Base-by-base conservation (phyloP, 2,329 filamentous ascomycete genomes). In the Aureobasidium sp. region DNA sequence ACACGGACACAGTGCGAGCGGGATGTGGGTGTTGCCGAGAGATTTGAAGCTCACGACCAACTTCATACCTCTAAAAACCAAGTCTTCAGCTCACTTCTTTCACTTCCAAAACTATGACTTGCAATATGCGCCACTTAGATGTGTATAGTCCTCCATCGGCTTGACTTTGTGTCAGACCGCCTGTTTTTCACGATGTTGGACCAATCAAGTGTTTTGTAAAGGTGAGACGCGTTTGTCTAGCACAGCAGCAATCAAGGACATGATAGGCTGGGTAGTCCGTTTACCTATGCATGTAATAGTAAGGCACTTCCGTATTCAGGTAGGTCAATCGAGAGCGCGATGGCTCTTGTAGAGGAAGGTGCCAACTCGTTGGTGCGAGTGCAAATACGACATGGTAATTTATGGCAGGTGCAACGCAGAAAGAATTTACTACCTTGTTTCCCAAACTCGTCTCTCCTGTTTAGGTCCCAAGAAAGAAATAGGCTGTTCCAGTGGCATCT, bases 1-100 rank as follows among this genome's bases (percentile, higher is more conserved):
- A 57, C 53, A 42, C 53, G 21, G 21, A 21, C 21, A 21, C 21
- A 21, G 53, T 44, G 53, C 41, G 11, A 44, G 25, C 14, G 41
- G 30, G 42, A 48, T 58, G 42, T 47, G 42, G 54, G n/a, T 58
- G 42, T 58, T 58, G 54, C 41, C 54, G 42, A 57, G 42, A 57
- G 29, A 42, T 44, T 55, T 36, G 53, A 57, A 45, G 37, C 16
- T 54, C 10, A 30, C 41, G 13, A 3, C 34, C 53, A 36, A 45
- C 53, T 39, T 57, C 53, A 57, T 14, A 13, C 30, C 39, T 36
- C 8, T 29, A 32, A 16, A 16, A 25, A 32, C 27, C 14, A 41
- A 29, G 37, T 53, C 49, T 29, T 37, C 49, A 16, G 5, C 13
- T 25, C 3, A 9, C 34, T 7, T 4, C 21, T 25, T 16, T 27